Conservation (phyloP, 2,329 filamentous ascomycete species). For the Penicillium sp. region DNA sequence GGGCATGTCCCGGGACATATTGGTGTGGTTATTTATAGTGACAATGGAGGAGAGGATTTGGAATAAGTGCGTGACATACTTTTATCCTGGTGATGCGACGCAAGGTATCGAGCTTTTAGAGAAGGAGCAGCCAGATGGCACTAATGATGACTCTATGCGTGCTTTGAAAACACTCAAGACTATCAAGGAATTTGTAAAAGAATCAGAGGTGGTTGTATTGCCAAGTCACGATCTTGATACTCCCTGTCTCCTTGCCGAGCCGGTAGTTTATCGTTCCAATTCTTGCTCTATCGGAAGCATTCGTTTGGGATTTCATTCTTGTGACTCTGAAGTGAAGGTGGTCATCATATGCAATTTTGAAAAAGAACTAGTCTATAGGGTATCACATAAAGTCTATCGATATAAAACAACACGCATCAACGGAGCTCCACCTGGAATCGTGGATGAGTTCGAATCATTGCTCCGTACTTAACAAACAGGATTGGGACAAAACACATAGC, state of each 20-base stretch:
- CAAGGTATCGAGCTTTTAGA: slow-evolving; percentile 33
- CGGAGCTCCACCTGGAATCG: not conserved
- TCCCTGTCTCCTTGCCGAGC: slow-evolving; percentile 11
- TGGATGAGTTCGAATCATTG: slow-evolving; percentile 28
- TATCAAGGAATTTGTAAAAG: slow-evolving; percentile 33
- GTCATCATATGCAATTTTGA: slow-evolving; percentile 25
- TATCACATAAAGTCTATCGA: not conserved
- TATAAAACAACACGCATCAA: not conserved
- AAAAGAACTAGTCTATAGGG: not conserved
- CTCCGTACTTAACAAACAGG: slow-evolving; percentile 38
- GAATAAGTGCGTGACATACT: slow-evolving; percentile 4
- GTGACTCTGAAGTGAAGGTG: not conserved
- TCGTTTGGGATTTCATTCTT: not conserved
- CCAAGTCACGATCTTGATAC: slow-evolving; percentile 16
- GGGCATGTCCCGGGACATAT: slow-evolving; percentile 37
- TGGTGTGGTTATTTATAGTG: slow-evolving; percentile 29
- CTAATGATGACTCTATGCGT: slow-evolving; percentile 30
- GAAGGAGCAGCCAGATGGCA: slow-evolving; percentile 33
- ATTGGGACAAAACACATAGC: slow-evolving; percentile 46
- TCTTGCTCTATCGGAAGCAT: not conserved
- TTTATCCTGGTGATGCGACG: slow-evolving; percentile 24
- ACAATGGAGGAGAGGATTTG: not conserved
- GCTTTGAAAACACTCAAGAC: slow-evolving; percentile 31
- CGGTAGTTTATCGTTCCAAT: slow-evolving; percentile 7
- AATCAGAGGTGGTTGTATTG: slow-evolving; percentile 16